Base-by-base conservation (phyloP, 495 filamentous ascomycete genomes). In the Platismatia glauca region DNA sequence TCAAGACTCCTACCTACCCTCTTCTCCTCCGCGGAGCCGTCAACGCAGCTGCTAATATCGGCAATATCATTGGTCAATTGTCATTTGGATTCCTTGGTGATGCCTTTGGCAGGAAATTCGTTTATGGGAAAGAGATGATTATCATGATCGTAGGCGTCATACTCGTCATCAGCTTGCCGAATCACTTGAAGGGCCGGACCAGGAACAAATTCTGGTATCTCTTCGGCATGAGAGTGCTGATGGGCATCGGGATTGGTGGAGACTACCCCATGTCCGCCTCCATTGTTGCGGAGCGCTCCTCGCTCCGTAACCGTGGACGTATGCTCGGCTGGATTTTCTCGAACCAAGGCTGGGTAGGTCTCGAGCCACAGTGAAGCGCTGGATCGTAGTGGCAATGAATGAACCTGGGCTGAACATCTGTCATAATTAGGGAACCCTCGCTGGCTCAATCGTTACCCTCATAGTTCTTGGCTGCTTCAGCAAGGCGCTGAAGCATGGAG, bases 271-370 rank as follows among this genome's bases (percentile, higher is more conserved):
- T 96, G 20, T 89, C 85, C 24, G 86, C 86, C 20, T 87, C 95
- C 70, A 96, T 94, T 67, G 57, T 60, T 16, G 48, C 59, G 20
- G 57, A 64, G 62, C 71, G 67, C 58, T n/a, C 58, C 11, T 68
- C 86, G 82, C 72, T 91, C 90, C 71, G 89, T 89, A 27, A 90
- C 87, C 80, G 90, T 60, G 90, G 90, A 57, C 87, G 86, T 55
- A 93, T 95, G 90, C 91, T 94, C 86, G 85, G 80, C n/a, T 80
- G 86, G 18, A 89, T 94, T 52, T 92, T 94, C 69, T 83, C 88
- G 64, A 91, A 90, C 84, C 89, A 92, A 70, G 88, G 88, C 64
- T 92, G 62, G 89, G 89, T 62, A 87, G 91, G 73, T 81, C 18
- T 27, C 3, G 27, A 48, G 22, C 22, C 22, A 48, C n/a, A 2